phyloP scores from a whole-genome alignment of 1,139 yeast genomes.

The Candida freyschussii region DNA sequence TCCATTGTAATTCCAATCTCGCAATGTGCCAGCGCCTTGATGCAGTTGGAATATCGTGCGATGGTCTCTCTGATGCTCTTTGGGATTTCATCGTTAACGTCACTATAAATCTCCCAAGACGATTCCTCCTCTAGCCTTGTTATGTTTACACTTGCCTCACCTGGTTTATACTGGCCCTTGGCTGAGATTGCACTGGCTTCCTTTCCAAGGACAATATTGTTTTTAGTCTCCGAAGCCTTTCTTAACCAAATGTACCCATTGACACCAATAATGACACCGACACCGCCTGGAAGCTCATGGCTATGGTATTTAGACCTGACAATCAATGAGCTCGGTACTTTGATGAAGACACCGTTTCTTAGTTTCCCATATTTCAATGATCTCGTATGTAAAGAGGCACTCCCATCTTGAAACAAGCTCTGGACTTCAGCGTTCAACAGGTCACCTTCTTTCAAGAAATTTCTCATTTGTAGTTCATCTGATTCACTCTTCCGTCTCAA shows the following conservation, averaged over 20 bases:
- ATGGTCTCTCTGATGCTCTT: constrained; percentile 64
- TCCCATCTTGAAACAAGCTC: constrained; percentile 81
- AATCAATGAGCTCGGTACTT: constrained; percentile 77
- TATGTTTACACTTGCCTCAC: constrained; percentile 61
- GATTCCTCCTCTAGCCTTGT: constrained; percentile 91
- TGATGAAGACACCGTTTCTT: constrained; percentile 80
- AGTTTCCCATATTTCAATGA: constrained; percentile 92
- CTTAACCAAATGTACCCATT: constrained; percentile 94
- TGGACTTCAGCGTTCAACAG: constrained; percentile 94
- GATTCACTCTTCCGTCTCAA: constrained; percentile 88
- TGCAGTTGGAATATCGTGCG: constrained; percentile 78
- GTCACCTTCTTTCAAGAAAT: constrained; percentile 94
- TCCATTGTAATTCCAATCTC: constrained; percentile 85
- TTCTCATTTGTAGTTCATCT: constrained; percentile 95
- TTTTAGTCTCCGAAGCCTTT: constrained; percentile 48
- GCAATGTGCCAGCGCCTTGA: constrained; percentile 72
- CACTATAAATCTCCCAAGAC: constrained; percentile 93
- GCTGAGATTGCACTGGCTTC: constrained; percentile 37
- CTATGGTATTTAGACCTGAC: constrained; percentile 84
- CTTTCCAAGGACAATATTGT: constrained; percentile 28
- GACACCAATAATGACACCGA: constrained; percentile 85
- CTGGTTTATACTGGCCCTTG: constrained; percentile 49
- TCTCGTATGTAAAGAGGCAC: constrained; percentile 92
- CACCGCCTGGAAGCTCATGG: constrained; percentile 84
- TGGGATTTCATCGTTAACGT: constrained; percentile 72